A percentile compares a stretch with the other conserved stretches of the same genome.
Conservation (phyloP, 768 basidiomycete genomes). For the Leccinum aurantiacum region DNA sequence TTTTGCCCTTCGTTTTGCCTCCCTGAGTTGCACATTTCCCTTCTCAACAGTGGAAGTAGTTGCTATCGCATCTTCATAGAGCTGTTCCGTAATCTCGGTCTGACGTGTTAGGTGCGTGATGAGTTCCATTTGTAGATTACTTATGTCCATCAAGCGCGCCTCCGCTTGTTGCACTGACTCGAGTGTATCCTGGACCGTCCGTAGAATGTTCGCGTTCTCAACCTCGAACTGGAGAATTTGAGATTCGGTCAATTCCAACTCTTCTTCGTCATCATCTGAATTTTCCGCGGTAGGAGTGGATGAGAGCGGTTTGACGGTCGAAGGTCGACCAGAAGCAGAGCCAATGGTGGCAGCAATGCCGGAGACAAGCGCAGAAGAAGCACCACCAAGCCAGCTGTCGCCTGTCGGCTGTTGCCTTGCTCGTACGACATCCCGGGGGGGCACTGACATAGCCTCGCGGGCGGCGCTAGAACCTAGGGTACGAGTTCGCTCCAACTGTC, state of each 20-base stretch:
- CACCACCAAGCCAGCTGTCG: conserved; percentile 62
- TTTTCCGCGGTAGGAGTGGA: conserved; percentile 38
- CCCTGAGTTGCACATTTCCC: conserved; percentile 87
- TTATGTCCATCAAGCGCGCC: conserved; percentile 88
- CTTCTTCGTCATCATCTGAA: conserved; percentile 71
- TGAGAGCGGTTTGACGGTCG: conserved; percentile 27
- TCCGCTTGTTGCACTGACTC: conserved; percentile 92
- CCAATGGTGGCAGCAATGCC: conserved; percentile 64
- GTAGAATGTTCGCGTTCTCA: conserved; percentile 86
- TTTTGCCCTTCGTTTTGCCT: conserved; percentile 82
- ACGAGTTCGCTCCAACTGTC: conserved; percentile 80
- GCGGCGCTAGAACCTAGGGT: conserved; percentile 82
- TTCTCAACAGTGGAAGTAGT: conserved; percentile 84
- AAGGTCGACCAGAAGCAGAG: conserved; percentile 37
- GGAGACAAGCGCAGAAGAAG: conserved; percentile 52
- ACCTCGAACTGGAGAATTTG: conserved; percentile 92
- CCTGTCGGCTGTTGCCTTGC: conserved; percentile 21
- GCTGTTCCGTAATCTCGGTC: conserved; percentile 87
- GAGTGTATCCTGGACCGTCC: conserved; percentile 80
- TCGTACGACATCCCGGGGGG: conserved; percentile 30
- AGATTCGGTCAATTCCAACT: conserved; percentile 77
- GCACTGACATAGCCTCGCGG: conserved; percentile 55
- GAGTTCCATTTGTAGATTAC: conserved; percentile 88
- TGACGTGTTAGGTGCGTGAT: conserved; percentile 85
- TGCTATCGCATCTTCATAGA: conserved; percentile 93